These are phyloP conservation scores for Quercus variabilis DNA, from an alignment of 306 rosid species.

Conservation along the genomic window DNA sequence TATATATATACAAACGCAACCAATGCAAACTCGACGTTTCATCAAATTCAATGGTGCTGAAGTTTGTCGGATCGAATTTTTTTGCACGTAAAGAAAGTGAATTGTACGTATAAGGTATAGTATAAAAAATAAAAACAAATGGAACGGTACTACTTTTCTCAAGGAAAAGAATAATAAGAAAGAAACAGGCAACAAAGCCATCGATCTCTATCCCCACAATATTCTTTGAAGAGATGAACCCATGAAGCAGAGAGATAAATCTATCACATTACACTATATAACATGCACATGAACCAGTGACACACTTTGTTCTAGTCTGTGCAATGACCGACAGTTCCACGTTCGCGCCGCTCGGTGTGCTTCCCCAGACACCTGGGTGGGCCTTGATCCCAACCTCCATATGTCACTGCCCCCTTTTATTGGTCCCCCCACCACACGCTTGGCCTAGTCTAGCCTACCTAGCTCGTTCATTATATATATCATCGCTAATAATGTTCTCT, in stretches of 20 bases:
- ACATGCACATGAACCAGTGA: slow-evolving; percentile 43
- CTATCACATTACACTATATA: neutral
- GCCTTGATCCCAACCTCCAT: slow-evolving; percentile 19
- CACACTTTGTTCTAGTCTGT: slow-evolving; percentile 37
- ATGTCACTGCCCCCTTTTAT: neutral
- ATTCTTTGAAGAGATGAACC: too few relatives aligned
- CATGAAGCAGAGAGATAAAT: neutral
- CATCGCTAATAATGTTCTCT: too few relatives aligned
- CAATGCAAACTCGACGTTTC: slow-evolving; percentile 23
- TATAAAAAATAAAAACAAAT: neutral
- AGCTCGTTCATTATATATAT: too few relatives aligned
- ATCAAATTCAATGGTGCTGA: slow-evolving; percentile 23
- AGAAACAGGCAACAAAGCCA: neutral
- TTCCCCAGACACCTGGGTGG: slow-evolving; percentile 43
- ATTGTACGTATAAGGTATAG: neutral
- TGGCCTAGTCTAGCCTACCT: neutral
- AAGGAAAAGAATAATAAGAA: slow-evolving; percentile 12
- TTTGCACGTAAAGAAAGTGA: neutral
- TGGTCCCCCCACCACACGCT: slow-evolving; percentile 35
- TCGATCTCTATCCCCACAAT: neutral
- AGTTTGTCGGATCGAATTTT: slow-evolving; percentile 17
- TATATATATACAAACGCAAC: neutral
- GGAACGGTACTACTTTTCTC: slow-evolving; percentile 11
- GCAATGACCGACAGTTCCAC: slow-evolving; percentile 40
- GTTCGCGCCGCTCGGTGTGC: slow-evolving; percentile 29